A percentile compares a stretch with the other conserved stretches of the same genome.
Conservation (phyloP, 106 monocot species). For the Allium cepa region DNA sequence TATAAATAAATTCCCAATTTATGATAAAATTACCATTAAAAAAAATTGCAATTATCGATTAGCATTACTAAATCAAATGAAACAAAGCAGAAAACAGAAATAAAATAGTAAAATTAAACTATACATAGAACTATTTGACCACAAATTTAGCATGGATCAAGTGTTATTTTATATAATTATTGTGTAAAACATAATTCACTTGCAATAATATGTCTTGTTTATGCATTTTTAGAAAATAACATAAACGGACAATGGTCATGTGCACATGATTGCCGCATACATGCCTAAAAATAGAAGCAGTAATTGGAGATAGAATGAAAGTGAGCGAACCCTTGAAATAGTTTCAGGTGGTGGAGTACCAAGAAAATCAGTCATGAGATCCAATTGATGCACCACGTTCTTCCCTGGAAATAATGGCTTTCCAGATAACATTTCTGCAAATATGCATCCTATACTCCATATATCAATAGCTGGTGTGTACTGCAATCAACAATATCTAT, state of each 20-base stretch:
- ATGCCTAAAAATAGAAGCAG: background rate
- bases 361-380: slow-evolving; percentile 84
- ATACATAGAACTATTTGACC: no score
- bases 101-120: no score
- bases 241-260: background rate
- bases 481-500: slow-evolving; percentile 40
- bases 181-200: background rate
- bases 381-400: slow-evolving; percentile 81
- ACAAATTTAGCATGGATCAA: background rate
- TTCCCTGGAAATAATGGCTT: slow-evolving; percentile 84
- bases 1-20: no score
- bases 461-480: slow-evolving; percentile 82
- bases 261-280: no score
- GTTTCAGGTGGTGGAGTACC: slow-evolving; percentile 71
- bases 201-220: background rate
- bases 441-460: slow-evolving; percentile 87
- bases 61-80: no score
- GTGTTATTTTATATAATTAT: background rate
- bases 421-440: slow-evolving; percentile 76
- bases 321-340: slow-evolving; percentile 42
- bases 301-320: slow-evolving; percentile 18
- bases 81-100: no score
- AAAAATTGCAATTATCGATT: no score
- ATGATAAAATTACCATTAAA: no score
- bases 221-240: background rate